Evolutionary conservation across 108 stramenopile genomes (phyloP).

Genomic region (Conticribra guillardii): DNA sequence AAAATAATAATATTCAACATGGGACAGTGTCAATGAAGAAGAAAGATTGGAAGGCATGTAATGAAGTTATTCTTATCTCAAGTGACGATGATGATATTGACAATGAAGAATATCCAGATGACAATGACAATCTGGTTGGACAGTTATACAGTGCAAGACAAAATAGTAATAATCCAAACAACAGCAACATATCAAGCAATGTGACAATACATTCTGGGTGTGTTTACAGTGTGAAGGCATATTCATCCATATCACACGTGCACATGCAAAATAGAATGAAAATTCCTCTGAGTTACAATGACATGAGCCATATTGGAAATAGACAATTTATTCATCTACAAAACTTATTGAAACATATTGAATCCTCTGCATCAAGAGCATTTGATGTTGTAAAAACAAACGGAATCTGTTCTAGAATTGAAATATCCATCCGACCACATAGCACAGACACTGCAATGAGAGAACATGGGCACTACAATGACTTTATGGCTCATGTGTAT

Average conservation of each 20-base stretch:
- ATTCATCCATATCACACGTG: background rate
- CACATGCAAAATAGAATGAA: background rate
- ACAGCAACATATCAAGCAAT: background rate
- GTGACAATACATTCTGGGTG: background rate
- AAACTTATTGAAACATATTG: background rate
- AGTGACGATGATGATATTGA: background rate
- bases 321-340: background rate
- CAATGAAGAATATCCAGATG: background rate
- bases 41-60: background rate
- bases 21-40: background rate
- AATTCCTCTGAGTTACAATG: background rate
- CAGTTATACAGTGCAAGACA: no score
- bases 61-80: background rate
- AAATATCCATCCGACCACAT: background rate
- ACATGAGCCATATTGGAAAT: background rate
- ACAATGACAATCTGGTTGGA: background rate
- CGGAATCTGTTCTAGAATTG: background rate
- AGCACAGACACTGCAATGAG: background rate
- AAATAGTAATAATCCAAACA: no score
- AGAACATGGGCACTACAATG: background rate
- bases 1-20: background rate
- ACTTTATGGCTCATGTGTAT: no score
- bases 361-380: background rate
- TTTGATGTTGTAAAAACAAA: background rate
- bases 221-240: background rate